These are phyloP conservation scores for Tripidium arundinaceum DNA, from an alignment of 202 grass and related monocot species.

Conservation along the genomic window DNA sequence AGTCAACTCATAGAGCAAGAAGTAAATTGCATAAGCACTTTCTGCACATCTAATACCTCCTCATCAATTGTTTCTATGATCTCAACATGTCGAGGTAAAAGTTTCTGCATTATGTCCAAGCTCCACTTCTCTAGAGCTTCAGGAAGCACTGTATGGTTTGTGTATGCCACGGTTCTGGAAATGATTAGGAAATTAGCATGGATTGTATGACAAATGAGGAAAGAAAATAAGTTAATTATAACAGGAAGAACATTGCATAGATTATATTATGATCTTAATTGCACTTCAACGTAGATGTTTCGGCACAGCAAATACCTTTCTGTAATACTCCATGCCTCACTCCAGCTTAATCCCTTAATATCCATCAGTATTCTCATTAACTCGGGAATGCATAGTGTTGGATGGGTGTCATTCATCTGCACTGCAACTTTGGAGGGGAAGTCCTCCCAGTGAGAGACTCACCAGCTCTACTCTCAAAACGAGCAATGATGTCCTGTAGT, in stretches of 20 bases:
- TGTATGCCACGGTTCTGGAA: conserved; percentile 92
- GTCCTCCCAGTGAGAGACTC: conserved; percentile 75
- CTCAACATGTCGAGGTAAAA: conserved; percentile 97
- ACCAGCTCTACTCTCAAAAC: conserved; percentile 81
- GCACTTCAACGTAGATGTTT: neutral
- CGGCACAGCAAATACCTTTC: conserved; percentile 54
- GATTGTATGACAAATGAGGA: conserved; percentile 22
- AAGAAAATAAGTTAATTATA: neutral
- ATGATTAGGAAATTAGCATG: conserved; percentile 17
- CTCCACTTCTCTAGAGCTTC: conserved; percentile 99
- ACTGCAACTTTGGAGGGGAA: conserved; percentile 97
- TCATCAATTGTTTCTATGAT: conserved; percentile 95
- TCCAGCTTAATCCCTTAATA: conserved; percentile 86
- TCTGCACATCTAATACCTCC: conserved; percentile 48
- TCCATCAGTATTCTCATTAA: conserved; percentile 97
- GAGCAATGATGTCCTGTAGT: conserved; percentile 91
- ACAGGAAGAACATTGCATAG: neutral
- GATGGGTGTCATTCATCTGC: conserved; percentile 99
- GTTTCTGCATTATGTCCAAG: conserved; percentile 96
- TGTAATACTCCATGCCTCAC: conserved; percentile 82
- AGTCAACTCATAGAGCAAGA: neutral
- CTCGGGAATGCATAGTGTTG: conserved; percentile 97
- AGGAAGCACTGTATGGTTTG: conserved; percentile 97
- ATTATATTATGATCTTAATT: conserved; percentile 19
- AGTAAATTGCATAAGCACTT: conserved; percentile 14